phyloP scores from a whole-genome alignment of 2,329 filamentous ascomycete genomes.

The Grosmannia serpens region DNA sequence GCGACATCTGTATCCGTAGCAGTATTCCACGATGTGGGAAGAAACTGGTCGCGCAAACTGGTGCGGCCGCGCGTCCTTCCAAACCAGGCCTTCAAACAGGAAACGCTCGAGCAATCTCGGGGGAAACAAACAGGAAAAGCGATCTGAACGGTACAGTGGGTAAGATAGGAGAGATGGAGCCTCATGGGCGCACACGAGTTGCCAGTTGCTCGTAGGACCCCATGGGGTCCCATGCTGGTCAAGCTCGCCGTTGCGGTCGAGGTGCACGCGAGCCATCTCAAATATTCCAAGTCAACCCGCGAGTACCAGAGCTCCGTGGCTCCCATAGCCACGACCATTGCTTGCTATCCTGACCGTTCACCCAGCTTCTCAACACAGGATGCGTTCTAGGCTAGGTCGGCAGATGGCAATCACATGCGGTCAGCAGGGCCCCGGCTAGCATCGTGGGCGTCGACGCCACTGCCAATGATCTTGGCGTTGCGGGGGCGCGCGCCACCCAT shows the following conservation, averaged over 20 bases:
- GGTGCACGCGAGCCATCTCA: background rate
- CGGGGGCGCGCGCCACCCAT: conserved; percentile 68
- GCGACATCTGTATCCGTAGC: background rate
- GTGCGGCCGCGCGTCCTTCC: background rate
- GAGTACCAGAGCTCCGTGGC: background rate
- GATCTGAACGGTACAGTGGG: background rate
- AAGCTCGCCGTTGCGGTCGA: background rate
- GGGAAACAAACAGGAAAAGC: background rate
- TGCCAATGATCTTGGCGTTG: conserved; percentile 67
- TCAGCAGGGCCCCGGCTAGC: conserved; percentile 70
- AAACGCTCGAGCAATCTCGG: background rate
- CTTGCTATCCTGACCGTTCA: background rate
- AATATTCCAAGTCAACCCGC: background rate
- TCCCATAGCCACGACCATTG: background rate
- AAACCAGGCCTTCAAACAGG: background rate
- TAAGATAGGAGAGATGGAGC: background rate
- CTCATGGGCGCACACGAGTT: background rate
- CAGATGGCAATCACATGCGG: conserved; percentile 71
- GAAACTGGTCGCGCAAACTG: background rate
- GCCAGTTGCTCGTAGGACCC: background rate
- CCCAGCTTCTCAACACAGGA: background rate
- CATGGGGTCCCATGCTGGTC: background rate
- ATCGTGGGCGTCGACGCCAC: conserved; percentile 61
- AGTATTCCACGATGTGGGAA: background rate
- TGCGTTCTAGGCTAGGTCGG: background rate